phyloP scores from a whole-genome alignment of 106 monocot species.

The Acorus gramineus region DNA sequence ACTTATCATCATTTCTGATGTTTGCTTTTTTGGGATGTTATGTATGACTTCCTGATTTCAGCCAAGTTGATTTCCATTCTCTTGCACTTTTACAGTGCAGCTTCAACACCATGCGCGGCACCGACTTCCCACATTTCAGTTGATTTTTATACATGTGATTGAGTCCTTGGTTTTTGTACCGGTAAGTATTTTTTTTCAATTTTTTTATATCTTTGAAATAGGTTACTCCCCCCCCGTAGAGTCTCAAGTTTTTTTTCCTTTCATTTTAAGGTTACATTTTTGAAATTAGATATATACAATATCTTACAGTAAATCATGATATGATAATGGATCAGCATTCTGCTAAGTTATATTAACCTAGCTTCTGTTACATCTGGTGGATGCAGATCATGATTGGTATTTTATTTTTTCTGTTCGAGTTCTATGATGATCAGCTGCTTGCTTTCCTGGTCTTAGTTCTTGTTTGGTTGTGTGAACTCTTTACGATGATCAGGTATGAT shows the following conservation, averaged over 20 bases:
- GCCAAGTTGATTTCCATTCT: background rate
- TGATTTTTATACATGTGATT: constrained; percentile 98
- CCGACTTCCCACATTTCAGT: constrained; percentile 92
- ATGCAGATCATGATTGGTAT: constrained; percentile 99
- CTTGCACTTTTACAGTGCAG: constrained; percentile 62
- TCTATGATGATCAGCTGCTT: constrained; percentile 97
- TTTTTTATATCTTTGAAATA: background rate
- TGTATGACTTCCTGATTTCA: background rate
- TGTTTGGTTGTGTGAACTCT: constrained; percentile 97
- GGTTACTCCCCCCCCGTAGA: background rate
- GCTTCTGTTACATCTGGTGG: background rate
- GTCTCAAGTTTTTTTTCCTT: too few species aligned
- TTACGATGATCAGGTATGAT: constrained; percentile 92
- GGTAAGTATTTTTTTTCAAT: constrained; percentile 26
- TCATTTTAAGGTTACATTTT: too few species aligned
- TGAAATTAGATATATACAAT: too few species aligned
- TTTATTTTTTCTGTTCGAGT: constrained; percentile 95
- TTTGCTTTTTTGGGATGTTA: background rate
- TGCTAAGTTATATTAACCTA: too few species aligned
- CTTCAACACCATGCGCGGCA: constrained; percentile 98
- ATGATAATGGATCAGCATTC: too few species aligned
- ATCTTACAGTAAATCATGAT: too few species aligned
- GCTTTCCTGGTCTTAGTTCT: constrained; percentile 93
- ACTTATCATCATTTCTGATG: background rate
- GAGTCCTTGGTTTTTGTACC: constrained; percentile 99